phyloP scores from a whole-genome alignment of 495 filamentous ascomycete genomes.

The Aspergillus cavernicola region DNA sequence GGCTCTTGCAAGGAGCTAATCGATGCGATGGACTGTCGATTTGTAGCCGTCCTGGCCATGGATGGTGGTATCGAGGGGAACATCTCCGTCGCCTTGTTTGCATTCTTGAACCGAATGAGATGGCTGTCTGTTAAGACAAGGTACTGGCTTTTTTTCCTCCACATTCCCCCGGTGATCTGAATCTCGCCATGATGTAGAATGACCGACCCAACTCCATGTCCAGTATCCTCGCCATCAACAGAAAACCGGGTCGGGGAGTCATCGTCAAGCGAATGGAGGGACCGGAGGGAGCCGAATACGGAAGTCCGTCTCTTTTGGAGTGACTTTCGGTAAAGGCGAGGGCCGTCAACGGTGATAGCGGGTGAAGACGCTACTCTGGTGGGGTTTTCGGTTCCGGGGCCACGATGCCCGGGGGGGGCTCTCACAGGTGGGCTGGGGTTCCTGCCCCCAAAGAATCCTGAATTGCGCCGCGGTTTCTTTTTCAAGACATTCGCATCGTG shows the following conservation, averaged over 20 bases:
- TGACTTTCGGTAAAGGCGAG: constrained; percentile 40
- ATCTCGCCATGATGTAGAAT: constrained; percentile 70
- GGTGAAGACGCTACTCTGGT: constrained; percentile 21
- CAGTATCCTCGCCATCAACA: constrained; percentile 29
- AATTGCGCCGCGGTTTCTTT: constrained; percentile 43
- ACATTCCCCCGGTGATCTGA: constrained; percentile 73
- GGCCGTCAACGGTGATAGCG: constrained; percentile 24
- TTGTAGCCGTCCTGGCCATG: constrained; percentile 32
- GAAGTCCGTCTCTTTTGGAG: constrained; percentile 49
- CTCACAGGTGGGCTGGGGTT: constrained; percentile 25
- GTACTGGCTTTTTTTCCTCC: constrained; percentile 84
- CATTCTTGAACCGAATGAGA: constrained; percentile 75
- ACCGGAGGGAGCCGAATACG: constrained; percentile 57
- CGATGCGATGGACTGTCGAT: constrained; percentile 56
- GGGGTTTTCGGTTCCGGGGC: constrained; percentile 28
- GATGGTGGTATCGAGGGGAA: constrained; percentile 53
- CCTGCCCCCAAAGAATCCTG: constrained; percentile 40
- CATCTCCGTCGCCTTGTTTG: constrained; percentile 63
- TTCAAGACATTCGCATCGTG: constrained; percentile 33
- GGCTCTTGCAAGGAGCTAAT: constrained; percentile 60
- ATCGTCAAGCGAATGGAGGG: constrained; percentile 48
- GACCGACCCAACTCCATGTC: constrained; percentile 39
- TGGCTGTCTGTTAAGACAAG: constrained; percentile 86
- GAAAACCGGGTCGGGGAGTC: constrained; percentile 40
- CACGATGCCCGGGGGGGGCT: constrained; percentile 21